A percentile compares a stretch with the other conserved stretches of the same genome.
Evolutionary conservation across 805 yeast genomes (phyloP).

Genomic region (Sungouiella thailandica): DNA sequence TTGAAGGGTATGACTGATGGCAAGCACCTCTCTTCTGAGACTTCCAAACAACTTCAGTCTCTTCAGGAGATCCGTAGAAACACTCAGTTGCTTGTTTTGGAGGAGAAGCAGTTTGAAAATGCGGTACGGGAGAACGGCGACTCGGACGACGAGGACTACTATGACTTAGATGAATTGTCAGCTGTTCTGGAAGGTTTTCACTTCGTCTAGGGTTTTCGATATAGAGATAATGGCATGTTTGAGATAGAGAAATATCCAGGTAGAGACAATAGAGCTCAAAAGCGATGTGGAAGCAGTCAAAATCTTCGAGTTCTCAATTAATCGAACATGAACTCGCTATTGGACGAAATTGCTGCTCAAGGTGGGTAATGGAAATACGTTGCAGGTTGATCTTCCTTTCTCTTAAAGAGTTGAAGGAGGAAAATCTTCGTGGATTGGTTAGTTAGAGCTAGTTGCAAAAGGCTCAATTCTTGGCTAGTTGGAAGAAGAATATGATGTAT

Average conservation of each 20-base stretch:
- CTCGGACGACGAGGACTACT: slow-evolving; percentile 25
- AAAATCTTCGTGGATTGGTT: too few relatives aligned
- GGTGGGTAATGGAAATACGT: too few relatives aligned
- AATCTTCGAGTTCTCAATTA: too few relatives aligned
- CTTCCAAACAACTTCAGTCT: slow-evolving; percentile 30
- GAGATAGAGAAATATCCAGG: background rate
- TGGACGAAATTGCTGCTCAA: too few relatives aligned
- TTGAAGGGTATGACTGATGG: slow-evolving; percentile 30
- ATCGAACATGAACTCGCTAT: too few relatives aligned
- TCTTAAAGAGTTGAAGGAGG: too few relatives aligned
- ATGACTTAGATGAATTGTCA: slow-evolving; percentile 23
- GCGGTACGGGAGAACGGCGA: slow-evolving; percentile 17
- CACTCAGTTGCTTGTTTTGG: slow-evolving; percentile 37
- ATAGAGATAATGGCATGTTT: too few relatives aligned
- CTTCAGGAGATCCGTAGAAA: slow-evolving; percentile 34
- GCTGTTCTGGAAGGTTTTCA: slow-evolving; percentile 20
- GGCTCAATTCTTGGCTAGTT: too few relatives aligned
- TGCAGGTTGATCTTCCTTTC: too few relatives aligned
- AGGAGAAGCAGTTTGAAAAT: slow-evolving; percentile 16
- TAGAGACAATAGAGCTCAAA: background rate
- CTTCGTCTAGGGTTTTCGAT: slow-evolving; percentile 11
- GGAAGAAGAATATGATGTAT: too few relatives aligned
- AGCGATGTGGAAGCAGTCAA: background rate
- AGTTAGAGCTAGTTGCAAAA: too few relatives aligned
- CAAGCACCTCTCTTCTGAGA: slow-evolving; percentile 32